Conservation (phyloP, 257 asterid genomes). For the Misopates orontium region DNA sequence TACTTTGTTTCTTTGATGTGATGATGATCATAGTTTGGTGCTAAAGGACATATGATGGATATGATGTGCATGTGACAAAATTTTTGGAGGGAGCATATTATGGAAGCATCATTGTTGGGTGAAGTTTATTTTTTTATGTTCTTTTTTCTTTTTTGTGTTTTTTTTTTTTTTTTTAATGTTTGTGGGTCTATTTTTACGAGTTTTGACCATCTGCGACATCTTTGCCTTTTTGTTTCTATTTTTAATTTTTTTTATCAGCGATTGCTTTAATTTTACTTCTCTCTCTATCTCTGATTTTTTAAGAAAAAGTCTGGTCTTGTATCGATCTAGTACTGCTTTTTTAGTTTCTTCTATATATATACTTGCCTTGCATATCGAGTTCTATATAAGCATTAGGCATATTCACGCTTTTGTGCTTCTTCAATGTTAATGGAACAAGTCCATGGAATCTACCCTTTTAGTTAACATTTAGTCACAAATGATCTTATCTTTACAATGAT, state of each 20-base stretch:
- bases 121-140: slow-evolving; percentile 1
- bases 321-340: no score
- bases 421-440: no score
- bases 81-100: no score
- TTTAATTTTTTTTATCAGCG: neutral
- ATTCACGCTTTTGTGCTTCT: no score
- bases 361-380: slow-evolving; percentile 46
- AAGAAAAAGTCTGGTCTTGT: no score
- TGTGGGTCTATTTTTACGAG: slow-evolving; percentile 2
- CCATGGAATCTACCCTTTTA: no score
- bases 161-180: no score
- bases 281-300: neutral
- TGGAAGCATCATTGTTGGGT: slow-evolving; percentile 40
- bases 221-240: slow-evolving; percentile 6
- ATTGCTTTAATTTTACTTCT: no score
- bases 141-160: neutral
- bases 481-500: neutral
- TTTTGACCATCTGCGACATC: slow-evolving; percentile 29
- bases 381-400: slow-evolving; percentile 6
- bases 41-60: slow-evolving; percentile 35
- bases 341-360: slow-evolving; percentile 1
- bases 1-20: slow-evolving; percentile 37
- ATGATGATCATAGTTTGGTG: slow-evolving; percentile 29
- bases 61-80: no score
- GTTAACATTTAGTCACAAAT: no score